Base-by-base conservation (phyloP, 345 rosid species). In the Aquilaria sinensis region DNA sequence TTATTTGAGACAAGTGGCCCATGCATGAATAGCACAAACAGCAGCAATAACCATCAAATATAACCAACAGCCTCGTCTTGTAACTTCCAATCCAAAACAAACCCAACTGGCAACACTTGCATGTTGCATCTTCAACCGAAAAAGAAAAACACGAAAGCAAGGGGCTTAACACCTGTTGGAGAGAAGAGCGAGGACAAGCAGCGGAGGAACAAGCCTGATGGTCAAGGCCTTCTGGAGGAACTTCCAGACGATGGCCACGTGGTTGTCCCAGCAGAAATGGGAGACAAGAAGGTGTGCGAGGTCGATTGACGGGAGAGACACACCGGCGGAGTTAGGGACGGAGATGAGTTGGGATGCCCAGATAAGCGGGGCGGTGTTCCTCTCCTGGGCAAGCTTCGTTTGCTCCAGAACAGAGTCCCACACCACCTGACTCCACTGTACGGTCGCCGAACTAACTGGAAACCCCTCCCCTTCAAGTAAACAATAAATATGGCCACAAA, bases 201-300 rank as follows among this genome's bases (percentile, higher is more conserved):
- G n/a, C 12, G 97, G 84, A 71, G 96, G 88, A 52, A 71, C 91
- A 77, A 90, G 64, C 31, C 71, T 84, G 78, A 76, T 51, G 37
- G 88, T 30, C 66, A 94, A 62, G 52, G 97, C 88, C 74, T 82
- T 90, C 58, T 94, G 97, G 64, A 94, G 97, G 67, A 85, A 81
- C 83, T 94, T 94, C 99, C 99, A 94, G 33, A 84, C 62, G 79
- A 88, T 75, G 6, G 99, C 89, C 50, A 90, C 80, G 78, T 90
- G 86, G 54, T 94, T 94, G 48, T 76, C 92, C 83, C 92, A 90
- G 82, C 89, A 94, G 72, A 88, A 80, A 64, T 94, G 93, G 41
- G 97, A 85, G 72, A 87, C 96, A 47, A 94, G 75, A 66, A 94
- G 76, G 62, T 75, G 83, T 49, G 97, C 96, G 51, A 94, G 75